These are phyloP conservation scores for Neofusicoccum cordaticola DNA, from an alignment of 2,329 filamentous ascomycete species.

Conservation along the genomic window DNA sequence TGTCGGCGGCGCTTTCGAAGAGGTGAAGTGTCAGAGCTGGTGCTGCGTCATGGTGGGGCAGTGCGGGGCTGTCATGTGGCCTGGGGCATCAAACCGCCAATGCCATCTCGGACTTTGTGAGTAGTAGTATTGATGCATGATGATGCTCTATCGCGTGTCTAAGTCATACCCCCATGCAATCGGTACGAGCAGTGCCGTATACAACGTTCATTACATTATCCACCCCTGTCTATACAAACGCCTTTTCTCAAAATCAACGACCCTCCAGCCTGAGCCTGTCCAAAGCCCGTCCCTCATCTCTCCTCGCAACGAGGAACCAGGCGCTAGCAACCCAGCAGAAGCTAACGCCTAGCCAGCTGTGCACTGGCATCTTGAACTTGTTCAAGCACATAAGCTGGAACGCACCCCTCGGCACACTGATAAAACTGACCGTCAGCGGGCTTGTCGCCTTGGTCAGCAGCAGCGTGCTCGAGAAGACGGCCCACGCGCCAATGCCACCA, in stretches of 20 bases:
- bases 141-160: neutral
- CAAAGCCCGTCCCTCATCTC: conserved; percentile 38
- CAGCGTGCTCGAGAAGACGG: conserved; percentile 49
- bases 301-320: conserved; percentile 48
- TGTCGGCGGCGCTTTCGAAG: neutral
- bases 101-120: neutral
- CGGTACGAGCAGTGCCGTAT: no score
- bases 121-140: no score
- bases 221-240: neutral
- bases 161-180: neutral
- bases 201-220: neutral
- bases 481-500: conserved; percentile 47
- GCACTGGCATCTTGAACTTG: conserved; percentile 48
- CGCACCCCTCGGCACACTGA: conserved; percentile 49
- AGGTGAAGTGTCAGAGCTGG: neutral
- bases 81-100: neutral
- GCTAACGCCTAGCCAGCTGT: conserved; percentile 51
- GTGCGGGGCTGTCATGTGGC: neutral
- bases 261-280: conserved; percentile 34
- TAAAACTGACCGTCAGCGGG: conserved; percentile 50
- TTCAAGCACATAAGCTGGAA: conserved; percentile 50
- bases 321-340: conserved; percentile 50
- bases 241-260: conserved; percentile 4
- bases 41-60: conserved; percentile 11
- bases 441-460: conserved; percentile 50